Conservation (phyloP, 2,329 filamentous ascomycete species). For the Aureobasidium pullulans region DNA sequence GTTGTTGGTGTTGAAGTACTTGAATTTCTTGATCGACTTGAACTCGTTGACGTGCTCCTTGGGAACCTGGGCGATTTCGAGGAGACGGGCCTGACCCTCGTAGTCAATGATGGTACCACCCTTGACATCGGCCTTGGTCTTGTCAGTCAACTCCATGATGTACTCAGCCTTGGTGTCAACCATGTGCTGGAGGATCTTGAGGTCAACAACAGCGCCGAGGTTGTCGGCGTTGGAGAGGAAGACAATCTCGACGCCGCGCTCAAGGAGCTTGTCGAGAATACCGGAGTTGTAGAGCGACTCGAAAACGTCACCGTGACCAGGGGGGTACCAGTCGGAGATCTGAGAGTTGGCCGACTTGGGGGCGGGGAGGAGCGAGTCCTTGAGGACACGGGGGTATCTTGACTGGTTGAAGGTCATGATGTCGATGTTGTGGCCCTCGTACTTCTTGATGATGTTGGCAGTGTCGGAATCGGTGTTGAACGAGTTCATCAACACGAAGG, state of each 20-base stretch:
- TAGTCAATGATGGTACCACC: conserved; percentile 99
- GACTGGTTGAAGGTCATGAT: conserved; percentile 99
- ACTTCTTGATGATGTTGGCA: conserved; percentile 99
- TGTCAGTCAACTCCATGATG: conserved; percentile 99
- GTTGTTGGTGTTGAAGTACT: conserved; percentile 99
- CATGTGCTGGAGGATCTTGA: conserved; percentile 99
- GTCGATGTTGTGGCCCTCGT: conserved; percentile 98
- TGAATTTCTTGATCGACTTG: conserved; percentile 99
- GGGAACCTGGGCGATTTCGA: conserved; percentile 98
- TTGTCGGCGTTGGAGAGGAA: conserved; percentile 99
- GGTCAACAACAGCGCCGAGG: conserved; percentile 92
- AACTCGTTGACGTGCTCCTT: conserved; percentile 99
- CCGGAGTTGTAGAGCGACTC: conserved; percentile 99
- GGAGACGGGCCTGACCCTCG: conserved; percentile 89
- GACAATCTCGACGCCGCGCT: conserved; percentile 91
- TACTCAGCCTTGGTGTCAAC: conserved; percentile 94
- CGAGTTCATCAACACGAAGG: conserved; percentile 99
- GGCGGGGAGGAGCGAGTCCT: conserved; percentile 94
- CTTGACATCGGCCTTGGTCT: conserved; percentile 99
- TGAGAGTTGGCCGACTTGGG: conserved; percentile 82
- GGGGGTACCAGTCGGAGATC: conserved; percentile 97
- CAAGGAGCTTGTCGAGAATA: conserved; percentile 91
- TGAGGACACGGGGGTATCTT: conserved; percentile 92
- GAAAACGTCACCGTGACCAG: conserved; percentile 98
- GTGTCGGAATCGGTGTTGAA: conserved; percentile 99